Evolutionary conservation across 2,329 filamentous ascomycete species (phyloP).

Genomic region (Amauroascus verrucosus): DNA sequence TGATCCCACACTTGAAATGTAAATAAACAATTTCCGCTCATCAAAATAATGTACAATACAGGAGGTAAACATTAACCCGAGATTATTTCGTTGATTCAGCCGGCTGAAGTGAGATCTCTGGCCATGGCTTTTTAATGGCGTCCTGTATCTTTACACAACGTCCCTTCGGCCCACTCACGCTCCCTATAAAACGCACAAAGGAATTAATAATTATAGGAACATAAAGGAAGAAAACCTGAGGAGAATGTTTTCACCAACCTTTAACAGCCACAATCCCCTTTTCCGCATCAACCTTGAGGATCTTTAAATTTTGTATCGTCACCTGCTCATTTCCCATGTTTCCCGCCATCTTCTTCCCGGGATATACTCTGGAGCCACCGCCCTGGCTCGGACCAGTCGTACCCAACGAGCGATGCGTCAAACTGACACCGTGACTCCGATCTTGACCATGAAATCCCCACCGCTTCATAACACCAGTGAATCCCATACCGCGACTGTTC

Average conservation of each 20-base stretch:
- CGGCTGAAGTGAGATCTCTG: conserved; percentile 33
- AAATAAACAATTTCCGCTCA: conserved; percentile 6
- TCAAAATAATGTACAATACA: conserved; percentile 11
- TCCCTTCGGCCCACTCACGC: conserved; percentile 79
- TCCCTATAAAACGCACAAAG: conserved; percentile 35
- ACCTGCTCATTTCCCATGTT: conserved; percentile 84
- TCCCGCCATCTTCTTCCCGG: conserved; percentile 96
- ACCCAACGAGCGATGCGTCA: conserved; percentile 86
- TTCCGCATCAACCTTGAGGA: conserved; percentile 77
- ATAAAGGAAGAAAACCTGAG: background rate
- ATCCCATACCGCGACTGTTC: conserved; percentile 77
- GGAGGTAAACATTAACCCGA: background rate
- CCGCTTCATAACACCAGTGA: conserved; percentile 95
- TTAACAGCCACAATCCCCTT: conserved; percentile 82
- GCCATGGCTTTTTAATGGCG: conserved; percentile 77
- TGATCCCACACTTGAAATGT: background rate
- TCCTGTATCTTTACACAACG: conserved; percentile 78
- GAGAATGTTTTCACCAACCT: conserved; percentile 44
- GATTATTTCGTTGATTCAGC: conserved; percentile 17
- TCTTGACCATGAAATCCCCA: conserved; percentile 83
- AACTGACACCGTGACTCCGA: conserved; percentile 88
- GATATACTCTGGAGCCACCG: conserved; percentile 79
- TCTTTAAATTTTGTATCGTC: conserved; percentile 82
- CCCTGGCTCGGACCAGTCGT: conserved; percentile 83
- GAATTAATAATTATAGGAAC: background rate